Percentiles rank a stretch among this genome's conserved stretches.
Conservation (phyloP, 306 rosid genomes). For the Quillaja saponaria region DNA sequence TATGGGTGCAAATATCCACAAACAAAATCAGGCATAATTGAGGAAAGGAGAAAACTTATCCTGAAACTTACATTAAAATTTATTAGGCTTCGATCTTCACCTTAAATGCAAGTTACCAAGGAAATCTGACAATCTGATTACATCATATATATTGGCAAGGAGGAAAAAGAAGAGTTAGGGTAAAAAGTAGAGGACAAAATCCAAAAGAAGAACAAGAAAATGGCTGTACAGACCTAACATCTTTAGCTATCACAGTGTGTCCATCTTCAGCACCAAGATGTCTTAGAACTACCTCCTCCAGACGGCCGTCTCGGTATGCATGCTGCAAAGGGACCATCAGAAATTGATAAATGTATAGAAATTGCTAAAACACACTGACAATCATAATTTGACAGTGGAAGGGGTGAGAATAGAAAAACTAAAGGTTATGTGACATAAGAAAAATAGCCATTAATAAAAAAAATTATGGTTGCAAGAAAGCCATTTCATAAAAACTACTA, state of each 20-base stretch:
- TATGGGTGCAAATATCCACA: slow-evolving; percentile 1
- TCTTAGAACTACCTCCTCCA: slow-evolving; percentile 77
- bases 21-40: slow-evolving; percentile 4
- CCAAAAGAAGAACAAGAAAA: slow-evolving; percentile 3
- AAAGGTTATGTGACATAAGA: too few relatives aligned
- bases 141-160: slow-evolving; percentile 20
- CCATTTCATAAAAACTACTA: too few relatives aligned
- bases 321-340: slow-evolving; percentile 59
- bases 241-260: slow-evolving; percentile 71
- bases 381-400: slow-evolving; percentile 4
- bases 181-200: slow-evolving; percentile 5
- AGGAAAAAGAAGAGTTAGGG: background rate
- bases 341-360: slow-evolving; percentile 8
- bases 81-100: slow-evolving; percentile 43
- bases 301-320: slow-evolving; percentile 77
- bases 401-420: slow-evolving; percentile 18
- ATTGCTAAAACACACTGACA: slow-evolving; percentile 18
- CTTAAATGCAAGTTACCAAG: slow-evolving; percentile 70
- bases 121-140: slow-evolving; percentile 86
- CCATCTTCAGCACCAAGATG: slow-evolving; percentile 96
- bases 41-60: slow-evolving; percentile 20
- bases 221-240: slow-evolving; percentile 59
- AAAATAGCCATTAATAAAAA: too few relatives aligned
- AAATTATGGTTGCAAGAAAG: too few relatives aligned
- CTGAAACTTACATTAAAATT: slow-evolving; percentile 50